phyloP scores from a whole-genome alignment of 2,329 filamentous ascomycete species.

The Phyllosticta capitalensis region DNA sequence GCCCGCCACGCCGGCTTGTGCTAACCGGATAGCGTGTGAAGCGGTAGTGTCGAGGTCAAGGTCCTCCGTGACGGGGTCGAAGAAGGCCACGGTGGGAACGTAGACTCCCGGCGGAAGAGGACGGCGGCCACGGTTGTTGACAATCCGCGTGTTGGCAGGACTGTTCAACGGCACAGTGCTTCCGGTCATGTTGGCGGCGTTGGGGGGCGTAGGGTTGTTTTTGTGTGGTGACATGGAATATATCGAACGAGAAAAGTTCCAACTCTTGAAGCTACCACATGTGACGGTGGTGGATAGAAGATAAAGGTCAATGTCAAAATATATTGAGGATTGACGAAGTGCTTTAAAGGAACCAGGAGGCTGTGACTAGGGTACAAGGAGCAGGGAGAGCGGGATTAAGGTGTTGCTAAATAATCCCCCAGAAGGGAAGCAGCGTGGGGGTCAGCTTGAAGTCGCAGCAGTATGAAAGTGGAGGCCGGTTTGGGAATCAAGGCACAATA shows the following conservation, averaged over 20 bases:
- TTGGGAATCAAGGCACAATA: not conserved
- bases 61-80: slow-evolving; percentile 31
- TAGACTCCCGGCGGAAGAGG: slow-evolving; percentile 33
- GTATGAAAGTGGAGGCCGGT: not conserved
- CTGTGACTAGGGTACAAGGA: not conserved
- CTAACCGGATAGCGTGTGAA: slow-evolving; percentile 55
- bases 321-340: not conserved
- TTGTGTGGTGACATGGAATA: slow-evolving; percentile 12
- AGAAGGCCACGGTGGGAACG: slow-evolving; percentile 37
- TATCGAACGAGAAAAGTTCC: not conserved
- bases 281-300: not conserved
- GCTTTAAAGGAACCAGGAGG: not conserved
- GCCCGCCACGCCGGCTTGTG: slow-evolving; percentile 59
- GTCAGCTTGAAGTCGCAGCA: not conserved
- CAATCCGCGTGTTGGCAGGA: slow-evolving; percentile 1
- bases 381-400: not conserved
- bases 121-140: slow-evolving; percentile 17
- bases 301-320: not conserved
- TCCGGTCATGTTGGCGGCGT: not conserved
- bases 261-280: not conserved
- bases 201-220: slow-evolving; percentile 9
- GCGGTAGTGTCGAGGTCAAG: slow-evolving; percentile 32
- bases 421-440: not conserved
- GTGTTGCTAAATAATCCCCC: not conserved
- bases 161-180: too few relatives aligned